Evolutionary conservation across 208 protist genomes (phyloP).

Genomic region (Vickermania spadyakhi): DNA sequence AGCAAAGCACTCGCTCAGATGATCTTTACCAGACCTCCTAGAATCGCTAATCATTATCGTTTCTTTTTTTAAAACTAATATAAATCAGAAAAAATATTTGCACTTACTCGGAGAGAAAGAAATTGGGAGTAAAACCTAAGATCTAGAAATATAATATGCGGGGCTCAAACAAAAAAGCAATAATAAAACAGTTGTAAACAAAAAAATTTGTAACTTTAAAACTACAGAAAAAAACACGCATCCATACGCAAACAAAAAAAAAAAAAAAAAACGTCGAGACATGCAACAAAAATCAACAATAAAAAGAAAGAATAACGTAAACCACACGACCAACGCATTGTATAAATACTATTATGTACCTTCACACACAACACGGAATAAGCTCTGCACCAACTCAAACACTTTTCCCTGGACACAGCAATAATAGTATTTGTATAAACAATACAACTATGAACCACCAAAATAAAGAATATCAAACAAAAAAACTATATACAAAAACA

Average conservation of each 20-base stretch:
- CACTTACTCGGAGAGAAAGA: neutral
- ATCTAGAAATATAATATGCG: neutral
- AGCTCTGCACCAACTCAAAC: no score
- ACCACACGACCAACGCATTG: neutral
- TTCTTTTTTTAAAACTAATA: neutral
- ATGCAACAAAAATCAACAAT: neutral
- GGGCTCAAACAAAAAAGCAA: neutral
- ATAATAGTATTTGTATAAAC: no score
- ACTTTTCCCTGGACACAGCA: no score
- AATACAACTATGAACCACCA: no score
- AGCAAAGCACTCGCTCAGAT: slow-evolving; percentile 56
- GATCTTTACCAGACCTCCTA: slow-evolving; percentile 5
- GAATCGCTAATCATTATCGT: neutral
- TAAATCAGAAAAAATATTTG: neutral
- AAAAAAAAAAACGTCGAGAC: neutral
- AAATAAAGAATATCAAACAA: no score
- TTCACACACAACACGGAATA: neutral
- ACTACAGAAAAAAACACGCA: neutral
- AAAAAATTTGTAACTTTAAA: neutral
- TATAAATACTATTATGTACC: neutral
- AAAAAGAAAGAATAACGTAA: neutral
- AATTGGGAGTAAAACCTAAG: neutral
- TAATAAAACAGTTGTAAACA: neutral
- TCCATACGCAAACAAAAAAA: neutral
- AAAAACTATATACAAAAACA: no score